Evolutionary conservation across 768 basidiomycete species (phyloP), one percentile per base, ranked within the genome.

Genomic region (Multifurca ochricompacta): DNA sequence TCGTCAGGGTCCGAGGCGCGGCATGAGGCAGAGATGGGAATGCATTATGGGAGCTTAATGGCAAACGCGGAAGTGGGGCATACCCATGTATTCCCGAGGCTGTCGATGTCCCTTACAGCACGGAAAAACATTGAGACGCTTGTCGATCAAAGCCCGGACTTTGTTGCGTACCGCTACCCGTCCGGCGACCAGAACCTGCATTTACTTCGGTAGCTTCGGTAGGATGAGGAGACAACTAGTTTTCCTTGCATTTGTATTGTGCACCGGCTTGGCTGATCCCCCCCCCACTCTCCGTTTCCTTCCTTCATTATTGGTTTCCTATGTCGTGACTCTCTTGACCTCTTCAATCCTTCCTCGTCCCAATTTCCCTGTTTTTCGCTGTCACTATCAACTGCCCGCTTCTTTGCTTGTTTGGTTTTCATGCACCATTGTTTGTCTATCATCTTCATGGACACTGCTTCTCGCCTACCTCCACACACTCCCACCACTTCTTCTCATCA

Each of bases 131-230:
- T 89, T 51, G 86, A 87, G 62, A 81, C 84, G 61, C 74, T 88
- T 19, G 87, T 92, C n/a, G 77, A 83, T n/a, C 90, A 87, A 68
- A 88, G 90, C 66, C 69, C 79, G 3, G 86, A 91, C 16, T 91
- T 92, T 64, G 82, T 91, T 56, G 87, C 89, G 3, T 91, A 91
- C 66, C 81, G 89, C 36, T 92, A 92, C 67, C 90, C 90, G 6
- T 90, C 88, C 13, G 79, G 75, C 59, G 83, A 86, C 61, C 83
- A 87, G 61, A 80, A 77, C 35, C 63, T 85, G 59, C 82, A 83
- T 65, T 72, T 87, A 37, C 63, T 85, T 52, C 79, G 75, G 61
- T 79, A 59, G 58, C 63, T 85, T 52, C 79, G 75, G 61, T 79
- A 59, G 58, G 34, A 32, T 4, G 40, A 13, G 11, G 23, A 32